These are phyloP conservation scores for Metahyphopichia silvanorum DNA, from an alignment of 805 yeast genomes.

Conservation along the genomic window DNA sequence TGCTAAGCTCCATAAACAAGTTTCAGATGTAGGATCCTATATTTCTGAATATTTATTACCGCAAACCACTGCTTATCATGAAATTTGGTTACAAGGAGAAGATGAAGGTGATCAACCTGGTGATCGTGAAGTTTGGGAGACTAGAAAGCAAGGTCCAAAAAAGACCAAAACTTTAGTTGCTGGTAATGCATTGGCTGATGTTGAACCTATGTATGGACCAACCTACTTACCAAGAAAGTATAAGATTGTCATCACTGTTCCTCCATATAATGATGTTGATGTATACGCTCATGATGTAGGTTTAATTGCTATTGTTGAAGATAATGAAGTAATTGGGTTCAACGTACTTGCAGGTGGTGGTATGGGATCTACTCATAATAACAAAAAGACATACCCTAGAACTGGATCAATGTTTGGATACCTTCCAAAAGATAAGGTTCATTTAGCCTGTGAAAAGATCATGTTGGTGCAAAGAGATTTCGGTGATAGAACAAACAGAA, in stretches of 20 bases:
- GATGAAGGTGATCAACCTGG: constrained; percentile 68
- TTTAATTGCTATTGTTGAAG: constrained; percentile 77
- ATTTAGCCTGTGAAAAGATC: constrained; percentile 81
- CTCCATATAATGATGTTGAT: constrained; percentile 95
- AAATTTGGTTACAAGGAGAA: constrained; percentile 89
- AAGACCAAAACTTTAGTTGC: constrained; percentile 82
- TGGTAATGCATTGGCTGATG: constrained; percentile 76
- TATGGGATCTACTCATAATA: constrained; percentile 98
- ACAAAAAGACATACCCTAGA: constrained; percentile 94
- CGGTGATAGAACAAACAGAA: constrained; percentile 95
- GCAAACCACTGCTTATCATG: constrained; percentile 91
- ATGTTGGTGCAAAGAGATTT: constrained; percentile 92
- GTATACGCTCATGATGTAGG: constrained; percentile 96
- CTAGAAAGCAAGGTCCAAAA: constrained; percentile 70
- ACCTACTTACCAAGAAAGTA: constrained; percentile 92
- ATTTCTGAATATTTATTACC: constrained; percentile 86
- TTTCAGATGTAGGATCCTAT: constrained; percentile 56
- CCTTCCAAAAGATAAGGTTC: constrained; percentile 63
- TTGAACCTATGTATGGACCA: constrained; percentile 86
- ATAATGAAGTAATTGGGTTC: constrained; percentile 69
- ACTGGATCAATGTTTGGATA: constrained; percentile 87
- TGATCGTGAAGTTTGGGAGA: constrained; percentile 62
- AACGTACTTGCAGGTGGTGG: constrained; percentile 96
- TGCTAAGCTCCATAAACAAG: constrained; percentile 75
- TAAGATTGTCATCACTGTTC: constrained; percentile 91